These are phyloP conservation scores for thale cress (Arabidopsis thaliana) DNA, from an alignment of 345 rosid species.

Conservation along the genomic window TAIR10.1 NC_003071.7:19263001-19263500, in stretches of 20 bases:
- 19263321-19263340: background rate
- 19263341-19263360: background rate
- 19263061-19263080: conserved; percentile 24
- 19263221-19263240: conserved; percentile 25
- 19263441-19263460: background rate
- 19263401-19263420: background rate
- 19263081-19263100: background rate
- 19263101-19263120: conserved; percentile 19
- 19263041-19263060: conserved; percentile 35
- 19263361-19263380: conserved; percentile 6
- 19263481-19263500: conserved; percentile 7
- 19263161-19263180: conserved; percentile 28
- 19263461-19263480: conserved; percentile 3
- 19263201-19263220: conserved; percentile 22
- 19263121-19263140: background rate
- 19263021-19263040: conserved; percentile 42
- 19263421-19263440: background rate
- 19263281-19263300: conserved; percentile 1
- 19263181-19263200: conserved; percentile 38
- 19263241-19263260: conserved; percentile 16
- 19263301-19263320: background rate
- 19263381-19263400: background rate
- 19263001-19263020: conserved; percentile 14
- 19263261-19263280: conserved; percentile 3
- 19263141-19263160: conserved; percentile 7